Base-by-base conservation (phyloP, 306 rosid genomes). In the Prosopis cineraria region DNA sequence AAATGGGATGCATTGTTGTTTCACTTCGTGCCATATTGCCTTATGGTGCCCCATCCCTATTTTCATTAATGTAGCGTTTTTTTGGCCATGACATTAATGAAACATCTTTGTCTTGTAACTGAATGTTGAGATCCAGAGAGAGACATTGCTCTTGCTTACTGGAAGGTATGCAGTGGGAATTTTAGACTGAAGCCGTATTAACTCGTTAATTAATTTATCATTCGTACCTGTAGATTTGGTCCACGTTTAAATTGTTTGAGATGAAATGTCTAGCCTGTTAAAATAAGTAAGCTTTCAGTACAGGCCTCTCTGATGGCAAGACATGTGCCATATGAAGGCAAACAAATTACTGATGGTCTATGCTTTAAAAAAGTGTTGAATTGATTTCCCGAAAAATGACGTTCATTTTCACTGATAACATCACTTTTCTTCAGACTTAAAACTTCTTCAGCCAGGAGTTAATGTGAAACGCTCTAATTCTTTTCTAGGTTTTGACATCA, bases 361-460 rank as follows among this genome's bases (percentile, higher is more conserved):
- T 67, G 56, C 74, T 47, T 70, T 7, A 45, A 45, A 12, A 25
- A 77, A 79, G 2, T 71, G 48, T 78, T 70, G 44, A 77, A 73
- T 68, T 48, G 62, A 75, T 62, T 79, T 79, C 67, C 62, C 10
- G n/a, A 55, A 65, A 81, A 37, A 36, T 77, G 67, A 60, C 48
- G 59, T 66, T 34, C 10, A 40, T 68, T 82, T 72, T 71, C 40
- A 6, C 44, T 69, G 58, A 36, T 59, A 53, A 56, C 68, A 47
- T 39, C 76, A 24, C 68, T 81, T 83, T 79, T 82, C 85, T 34
- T 68, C 70, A 39, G 79, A 86, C 83, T 72, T 81, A 74, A 76
- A 78, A 62, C 66, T 78, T 63, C 84, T 77, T 88, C 80, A 81
- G 72, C 85, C 92, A 89, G 88, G 62, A 78, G 53, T 70, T 50